These are phyloP conservation scores for Suhomyces bribrorum DNA, from an alignment of 1,139 yeast species.

Conservation along the genomic window DNA sequence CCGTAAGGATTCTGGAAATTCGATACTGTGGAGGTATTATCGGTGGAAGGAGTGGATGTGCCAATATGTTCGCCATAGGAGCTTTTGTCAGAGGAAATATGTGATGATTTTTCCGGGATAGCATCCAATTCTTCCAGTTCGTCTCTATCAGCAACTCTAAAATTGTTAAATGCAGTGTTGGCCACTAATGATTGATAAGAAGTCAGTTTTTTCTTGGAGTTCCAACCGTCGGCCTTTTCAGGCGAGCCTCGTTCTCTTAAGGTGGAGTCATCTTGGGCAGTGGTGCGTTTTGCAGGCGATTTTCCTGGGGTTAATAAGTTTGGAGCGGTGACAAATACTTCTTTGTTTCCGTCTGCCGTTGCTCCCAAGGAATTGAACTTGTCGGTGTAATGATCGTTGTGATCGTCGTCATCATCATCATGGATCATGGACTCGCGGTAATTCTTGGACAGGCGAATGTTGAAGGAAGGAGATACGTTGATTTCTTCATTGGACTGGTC, in stretches of 20 bases:
- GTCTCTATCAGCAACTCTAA: conserved; percentile 22
- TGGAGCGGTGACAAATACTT: conserved; percentile 44
- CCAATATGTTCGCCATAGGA: conserved; percentile 12
- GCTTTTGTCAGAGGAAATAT: conserved; percentile 22
- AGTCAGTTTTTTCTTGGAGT: conserved; percentile 8
- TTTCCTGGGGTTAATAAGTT: conserved; percentile 24
- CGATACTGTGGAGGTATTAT: conserved; percentile 25
- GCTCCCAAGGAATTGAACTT: conserved; percentile 26
- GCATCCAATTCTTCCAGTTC: conserved; percentile 9
- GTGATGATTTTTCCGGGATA: conserved; percentile 11
- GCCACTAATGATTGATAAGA: conserved; percentile 34
- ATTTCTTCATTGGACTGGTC: conserved; percentile 1
- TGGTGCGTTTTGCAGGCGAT: conserved; percentile 3
- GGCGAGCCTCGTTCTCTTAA: conserved; percentile 24
- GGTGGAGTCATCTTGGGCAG: conserved; percentile 8
- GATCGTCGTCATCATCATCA: conserved; percentile 21
- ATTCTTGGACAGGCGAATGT: conserved; percentile 13
- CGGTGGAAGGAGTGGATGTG: conserved; percentile 25
- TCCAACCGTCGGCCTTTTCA: conserved; percentile 12
- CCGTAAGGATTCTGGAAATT: conserved; percentile 9
- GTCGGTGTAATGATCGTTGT: conserved; percentile 15
- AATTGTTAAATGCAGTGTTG: conserved; percentile 46
- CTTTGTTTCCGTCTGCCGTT: conserved; percentile 24
- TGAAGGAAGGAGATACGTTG: conserved; percentile 21
- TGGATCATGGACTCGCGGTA: conserved; percentile 22